A percentile compares a stretch with the other conserved stretches of the same genome.
Conservation (phyloP, 2,329 filamentous ascomycete genomes). For the Fusarium paranaense region DNA sequence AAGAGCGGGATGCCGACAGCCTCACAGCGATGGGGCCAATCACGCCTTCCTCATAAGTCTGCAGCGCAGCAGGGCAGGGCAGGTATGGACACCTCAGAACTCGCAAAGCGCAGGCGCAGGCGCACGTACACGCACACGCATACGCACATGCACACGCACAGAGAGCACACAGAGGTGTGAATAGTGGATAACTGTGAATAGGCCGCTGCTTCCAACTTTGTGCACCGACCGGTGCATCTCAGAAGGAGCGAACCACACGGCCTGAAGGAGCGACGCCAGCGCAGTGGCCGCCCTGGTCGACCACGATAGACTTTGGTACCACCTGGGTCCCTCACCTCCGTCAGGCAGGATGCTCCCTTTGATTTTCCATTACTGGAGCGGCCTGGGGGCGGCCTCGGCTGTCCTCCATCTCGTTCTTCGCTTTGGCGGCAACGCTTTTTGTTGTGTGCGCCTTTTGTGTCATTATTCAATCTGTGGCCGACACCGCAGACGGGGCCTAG, state of each 20-base stretch:
- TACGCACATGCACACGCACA: not conserved
- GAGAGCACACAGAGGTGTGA: not conserved
- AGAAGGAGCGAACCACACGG: not conserved
- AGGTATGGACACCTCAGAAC: not conserved
- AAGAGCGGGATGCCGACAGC: slow-evolving; percentile 1
- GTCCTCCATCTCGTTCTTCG: not conserved
- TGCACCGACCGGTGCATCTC: not conserved
- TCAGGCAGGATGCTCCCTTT: not conserved
- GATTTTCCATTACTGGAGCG: not conserved
- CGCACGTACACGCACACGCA: not conserved
- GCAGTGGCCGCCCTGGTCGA: slow-evolving; percentile 23
- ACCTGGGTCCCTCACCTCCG: slow-evolving; percentile 10
- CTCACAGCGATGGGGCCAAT: not conserved
- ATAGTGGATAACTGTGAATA: slow-evolving; percentile 1
- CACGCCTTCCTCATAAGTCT: not conserved
- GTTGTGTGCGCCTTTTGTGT: slow-evolving; percentile 2
- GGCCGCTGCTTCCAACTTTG: not conserved
- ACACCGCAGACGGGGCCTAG: not conserved
- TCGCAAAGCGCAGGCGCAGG: not conserved
- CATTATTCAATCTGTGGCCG: slow-evolving; percentile 24
- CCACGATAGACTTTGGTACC: slow-evolving; percentile 42
- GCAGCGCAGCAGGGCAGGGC: not conserved
- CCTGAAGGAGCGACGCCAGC: slow-evolving; percentile 23
- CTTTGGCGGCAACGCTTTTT: slow-evolving; percentile 8
- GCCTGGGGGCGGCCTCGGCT: not conserved